Evolutionary conservation across 139 green algal species (phyloP), one percentile per base, ranked within the genome.

Genomic region (Micractinium conductrix): DNA sequence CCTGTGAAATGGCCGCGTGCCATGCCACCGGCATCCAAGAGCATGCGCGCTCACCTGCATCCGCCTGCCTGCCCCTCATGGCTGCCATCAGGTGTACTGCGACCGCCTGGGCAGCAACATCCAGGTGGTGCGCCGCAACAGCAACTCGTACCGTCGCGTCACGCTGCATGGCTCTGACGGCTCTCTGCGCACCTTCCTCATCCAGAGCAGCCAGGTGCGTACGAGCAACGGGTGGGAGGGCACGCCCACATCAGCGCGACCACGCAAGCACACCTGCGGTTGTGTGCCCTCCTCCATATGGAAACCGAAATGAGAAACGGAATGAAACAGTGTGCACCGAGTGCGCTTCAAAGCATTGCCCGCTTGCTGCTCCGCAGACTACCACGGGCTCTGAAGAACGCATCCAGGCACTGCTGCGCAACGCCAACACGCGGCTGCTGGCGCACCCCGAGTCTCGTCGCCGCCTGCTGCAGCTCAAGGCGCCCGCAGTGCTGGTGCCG

Each of bases 91-190:
- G 44, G 91, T 98, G 10, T 93, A 93, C 72, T 85, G 99, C 19
- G 96, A 97, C 87, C 84, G 91, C 42, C 93, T 99, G 79, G 92
- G 93, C 37, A 78, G 89, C 38, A 91, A 95, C 79, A 91, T 99
- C 45, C 85, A 85, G 48, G 55, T 90, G 0, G 94, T 99, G 74
- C 91, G 97, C 0, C 93, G 97, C 58, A 92, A 97, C 81, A 91
- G 92, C 81, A 94, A 85, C 85, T 92, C 85, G 71, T 92, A 92
- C 90, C 90, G 95, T 7, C 94, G 95, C 17, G 84, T 99, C 22
- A 88, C 83, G 38, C 86, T 99, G 40, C 58, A 96, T 40, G 96
- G 95, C 84, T 94, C 81, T n/a, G 96, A 99, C 86, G 97, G 97
- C 50, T 85, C 83, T 16, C 76, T 85, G 35, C 86, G 90, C 43